Base-by-base conservation (phyloP, 2,329 filamentous ascomycete species). In the Diaporthe batatas region DNA sequence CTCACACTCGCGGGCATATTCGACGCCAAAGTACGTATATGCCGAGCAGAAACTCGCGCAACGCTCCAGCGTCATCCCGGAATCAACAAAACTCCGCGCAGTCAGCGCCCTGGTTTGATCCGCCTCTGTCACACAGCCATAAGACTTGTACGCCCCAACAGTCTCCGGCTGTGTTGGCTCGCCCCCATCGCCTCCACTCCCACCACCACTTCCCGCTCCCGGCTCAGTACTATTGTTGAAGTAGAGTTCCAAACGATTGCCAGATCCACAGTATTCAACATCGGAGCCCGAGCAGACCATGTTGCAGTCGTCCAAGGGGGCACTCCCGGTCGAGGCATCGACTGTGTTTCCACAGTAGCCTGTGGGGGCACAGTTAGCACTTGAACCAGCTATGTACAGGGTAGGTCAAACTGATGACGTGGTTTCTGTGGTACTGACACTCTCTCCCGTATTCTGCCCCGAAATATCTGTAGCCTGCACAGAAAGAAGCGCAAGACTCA, bases 321-420 rank as follows among this genome's bases (percentile, higher is more conserved):
- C 82, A 25, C 76, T 54, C 10, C 75, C 78, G 75, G 82, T 84
- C 34, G 77, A 77, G 11, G 75, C 73, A 39, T 78, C 77, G 23
- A 85, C 76, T 23, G 68, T 78, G 71, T 84, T 81, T 18, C 82
- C 84, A 70, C 83, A 86, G 73, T 82, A 85, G 77, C 80, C 79
- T 80, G 53, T 16, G 55, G 16, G 5, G 11, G 39, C 21, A 21
- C 34, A 25, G 29, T 67, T 44, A 75, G 77, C 42, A 58, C 25
- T 47, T 67, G 3, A 21, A 34, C 14, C 10, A 6, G 72, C 18
- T 74, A 70, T 36, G 23, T 3, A 23, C 5, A 21, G 0, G 21
- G 14, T 2, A 29, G 21, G 10, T 8, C 16, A 59, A 16, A 51
- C 7, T 32, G 21, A 16, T 18, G 11, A 2, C 2, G 2, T 6